A percentile compares a stretch with the other conserved stretches of the same genome.
Conservation (phyloP, 1,284 basidiomycete species). For the Leccinum angustisporum region DNA sequence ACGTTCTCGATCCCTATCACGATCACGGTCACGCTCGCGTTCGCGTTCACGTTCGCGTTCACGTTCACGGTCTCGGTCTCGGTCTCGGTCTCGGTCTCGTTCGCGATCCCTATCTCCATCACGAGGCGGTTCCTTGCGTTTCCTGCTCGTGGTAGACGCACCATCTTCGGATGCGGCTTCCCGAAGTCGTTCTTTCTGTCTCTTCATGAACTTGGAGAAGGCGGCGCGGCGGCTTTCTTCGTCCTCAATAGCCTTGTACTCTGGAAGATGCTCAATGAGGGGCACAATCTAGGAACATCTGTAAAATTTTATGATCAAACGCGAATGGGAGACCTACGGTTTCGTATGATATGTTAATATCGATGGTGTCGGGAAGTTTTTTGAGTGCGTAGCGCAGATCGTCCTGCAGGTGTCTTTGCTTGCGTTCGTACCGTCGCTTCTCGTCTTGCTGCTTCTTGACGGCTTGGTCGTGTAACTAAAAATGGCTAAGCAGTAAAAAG, state of each 20-base stretch:
- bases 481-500: conserved; percentile 7
- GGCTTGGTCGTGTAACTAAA: conserved; percentile 69
- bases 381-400: conserved; percentile 95
- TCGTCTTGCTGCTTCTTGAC: conserved; percentile 79
- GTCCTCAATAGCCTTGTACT: conserved; percentile 81
- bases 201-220: conserved; percentile 82
- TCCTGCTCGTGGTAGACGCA: conserved; percentile 71
- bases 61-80: conserved; percentile 33
- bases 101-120: conserved; percentile 44
- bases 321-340: conserved; percentile 48
- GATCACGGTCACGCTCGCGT: conserved; percentile 38
- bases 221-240: conserved; percentile 79
- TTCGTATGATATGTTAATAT: conserved; percentile 74
- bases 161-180: conserved; percentile 80
- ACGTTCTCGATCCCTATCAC: conserved; percentile 42
- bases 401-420: conserved; percentile 86
- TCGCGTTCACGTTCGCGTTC: conserved; percentile 28
- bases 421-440: conserved; percentile 77
- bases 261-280: conserved; percentile 75
- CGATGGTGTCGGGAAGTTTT: conserved; percentile 80
- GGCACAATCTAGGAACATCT: conserved; percentile 56
- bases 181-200: conserved; percentile 83
- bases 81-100: conserved; percentile 43
- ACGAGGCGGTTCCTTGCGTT: conserved; percentile 66
- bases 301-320: background rate